Evolutionary conservation across 2,329 filamentous ascomycete species (phyloP).

Genomic region (Aspergillus sp.): DNA sequence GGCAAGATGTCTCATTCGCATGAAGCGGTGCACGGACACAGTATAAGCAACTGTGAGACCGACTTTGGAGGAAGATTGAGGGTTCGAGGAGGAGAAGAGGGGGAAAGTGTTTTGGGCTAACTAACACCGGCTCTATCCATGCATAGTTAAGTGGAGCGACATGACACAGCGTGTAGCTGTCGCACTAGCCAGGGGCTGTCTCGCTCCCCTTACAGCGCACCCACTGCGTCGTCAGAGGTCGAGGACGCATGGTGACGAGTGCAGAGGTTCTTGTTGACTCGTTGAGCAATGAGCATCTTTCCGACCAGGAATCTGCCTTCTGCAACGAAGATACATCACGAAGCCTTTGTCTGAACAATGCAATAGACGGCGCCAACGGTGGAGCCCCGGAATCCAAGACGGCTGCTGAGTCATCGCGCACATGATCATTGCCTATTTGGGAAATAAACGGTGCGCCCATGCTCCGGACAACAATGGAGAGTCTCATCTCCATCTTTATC

Average conservation of each 20-base stretch:
- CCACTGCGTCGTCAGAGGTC: neutral
- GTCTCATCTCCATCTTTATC: too few species aligned
- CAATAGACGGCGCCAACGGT: too few species aligned
- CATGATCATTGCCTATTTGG: too few species aligned
- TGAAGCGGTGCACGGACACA: neutral
- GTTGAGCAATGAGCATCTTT: neutral
- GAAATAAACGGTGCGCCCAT: too few species aligned
- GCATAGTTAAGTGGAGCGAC: neutral
- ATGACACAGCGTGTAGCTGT: neutral
- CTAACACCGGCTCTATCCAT: neutral
- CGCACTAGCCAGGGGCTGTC: neutral
- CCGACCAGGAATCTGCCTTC: neutral
- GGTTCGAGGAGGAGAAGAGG: neutral
- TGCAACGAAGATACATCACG: neutral
- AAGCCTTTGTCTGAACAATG: too few species aligned
- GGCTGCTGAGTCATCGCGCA: too few species aligned
- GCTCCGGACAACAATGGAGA: too few species aligned
- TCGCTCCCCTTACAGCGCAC: neutral
- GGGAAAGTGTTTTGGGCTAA: neutral
- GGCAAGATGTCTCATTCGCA: neutral
- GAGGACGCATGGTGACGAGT: neutral
- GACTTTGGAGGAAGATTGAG: neutral
- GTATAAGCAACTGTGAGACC: neutral
- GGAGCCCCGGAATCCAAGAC: too few species aligned
- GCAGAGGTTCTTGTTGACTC: neutral